Percentiles rank a stretch among this genome's conserved stretches.
These are phyloP conservation scores for Piloderma croceum DNA, from an alignment of 768 basidiomycete species.

Conservation along the genomic window DNA sequence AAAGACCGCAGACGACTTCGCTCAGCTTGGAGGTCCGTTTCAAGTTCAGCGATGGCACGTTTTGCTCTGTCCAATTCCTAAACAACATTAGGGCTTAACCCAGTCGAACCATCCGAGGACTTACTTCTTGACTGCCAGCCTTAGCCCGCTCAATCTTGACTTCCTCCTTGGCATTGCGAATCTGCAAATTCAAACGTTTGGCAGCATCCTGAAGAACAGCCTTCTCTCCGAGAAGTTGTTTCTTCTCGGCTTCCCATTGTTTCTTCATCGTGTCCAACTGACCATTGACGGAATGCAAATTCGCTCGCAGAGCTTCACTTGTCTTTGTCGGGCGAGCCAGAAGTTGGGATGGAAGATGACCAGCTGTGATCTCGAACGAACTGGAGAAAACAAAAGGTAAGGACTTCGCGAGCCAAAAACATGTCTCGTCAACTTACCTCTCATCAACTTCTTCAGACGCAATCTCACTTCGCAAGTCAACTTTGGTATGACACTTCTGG, in stretches of 20 bases:
- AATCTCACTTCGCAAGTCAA: conserved; percentile 44
- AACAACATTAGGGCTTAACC: conserved; percentile 1
- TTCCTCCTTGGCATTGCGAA: conserved; percentile 55
- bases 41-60: conserved; percentile 59
- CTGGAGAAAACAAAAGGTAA: conserved; percentile 28
- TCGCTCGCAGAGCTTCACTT: conserved; percentile 54
- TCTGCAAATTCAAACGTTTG: conserved; percentile 56
- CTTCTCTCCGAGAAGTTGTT: conserved; percentile 61
- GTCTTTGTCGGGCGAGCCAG: conserved; percentile 66
- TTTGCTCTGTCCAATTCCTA: conserved; percentile 73
- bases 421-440: conserved; percentile 39
- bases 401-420: conserved; percentile 1
- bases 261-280: conserved; percentile 61
- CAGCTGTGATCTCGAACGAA: conserved; percentile 45
- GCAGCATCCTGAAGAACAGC: conserved; percentile 68
- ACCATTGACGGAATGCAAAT: conserved; percentile 55
- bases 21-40: conserved; percentile 66
- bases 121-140: conserved; percentile 50
- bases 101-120: conserved; percentile 9
- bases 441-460: conserved; percentile 46
- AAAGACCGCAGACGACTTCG: conserved; percentile 59
- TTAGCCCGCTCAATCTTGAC: conserved; percentile 50
- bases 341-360: conserved; percentile 48
- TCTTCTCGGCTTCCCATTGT: conserved; percentile 66
- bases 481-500: conserved; percentile 60